Conservation (phyloP, 805 yeast genomes). For the Starmerella bombicola region DNA sequence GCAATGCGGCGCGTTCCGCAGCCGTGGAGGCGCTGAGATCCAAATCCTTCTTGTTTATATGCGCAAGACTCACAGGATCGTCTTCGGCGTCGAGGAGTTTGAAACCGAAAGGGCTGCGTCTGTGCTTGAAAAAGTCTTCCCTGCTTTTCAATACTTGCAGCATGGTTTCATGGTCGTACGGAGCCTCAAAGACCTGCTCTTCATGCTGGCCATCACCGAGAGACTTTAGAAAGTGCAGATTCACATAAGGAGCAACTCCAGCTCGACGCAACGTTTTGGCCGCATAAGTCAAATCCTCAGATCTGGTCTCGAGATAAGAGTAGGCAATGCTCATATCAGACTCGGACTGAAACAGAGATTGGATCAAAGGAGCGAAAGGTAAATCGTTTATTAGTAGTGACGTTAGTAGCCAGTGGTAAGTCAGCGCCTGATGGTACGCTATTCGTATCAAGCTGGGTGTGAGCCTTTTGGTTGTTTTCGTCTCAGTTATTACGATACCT, state of each 20-base stretch:
- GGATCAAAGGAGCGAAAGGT: neutral
- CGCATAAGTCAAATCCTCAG: neutral
- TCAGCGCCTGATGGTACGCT: constrained; percentile 28
- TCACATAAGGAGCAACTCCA: constrained; percentile 7
- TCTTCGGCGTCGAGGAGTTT: constrained; percentile 7
- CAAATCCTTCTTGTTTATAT: neutral
- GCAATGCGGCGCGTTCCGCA: neutral
- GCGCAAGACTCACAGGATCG: neutral
- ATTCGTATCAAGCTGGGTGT: constrained; percentile 18
- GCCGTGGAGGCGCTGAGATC: neutral
- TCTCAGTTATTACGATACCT: constrained; percentile 22
- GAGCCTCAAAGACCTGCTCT: constrained; percentile 3
- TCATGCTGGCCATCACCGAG: neutral
- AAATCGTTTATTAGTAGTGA: neutral
- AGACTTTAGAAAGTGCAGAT: constrained; percentile 7
- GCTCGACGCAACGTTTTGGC: neutral
- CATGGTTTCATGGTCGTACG: constrained; percentile 2
- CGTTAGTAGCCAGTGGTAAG: constrained; percentile 18
- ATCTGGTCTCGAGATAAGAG: neutral
- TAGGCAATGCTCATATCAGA: neutral
- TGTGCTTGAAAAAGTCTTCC: constrained; percentile 12
- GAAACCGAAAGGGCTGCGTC: constrained; percentile 7
- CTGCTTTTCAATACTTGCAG: constrained; percentile 8
- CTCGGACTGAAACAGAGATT: neutral
- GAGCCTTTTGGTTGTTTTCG: constrained; percentile 22